phyloP scores from a whole-genome alignment of 768 basidiomycete species.

The Astraeus odoratus region DNA sequence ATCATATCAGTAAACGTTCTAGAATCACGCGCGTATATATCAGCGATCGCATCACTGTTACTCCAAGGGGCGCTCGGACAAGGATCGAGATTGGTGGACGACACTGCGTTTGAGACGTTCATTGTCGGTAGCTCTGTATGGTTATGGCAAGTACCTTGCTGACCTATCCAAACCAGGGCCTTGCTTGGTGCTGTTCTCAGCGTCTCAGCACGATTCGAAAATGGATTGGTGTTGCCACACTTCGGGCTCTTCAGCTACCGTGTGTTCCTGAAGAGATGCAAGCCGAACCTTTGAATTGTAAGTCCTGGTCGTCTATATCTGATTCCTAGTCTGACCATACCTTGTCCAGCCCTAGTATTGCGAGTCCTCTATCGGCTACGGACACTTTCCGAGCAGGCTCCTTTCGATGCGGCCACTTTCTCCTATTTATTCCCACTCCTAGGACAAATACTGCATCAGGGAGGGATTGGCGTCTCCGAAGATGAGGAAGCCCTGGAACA shows the following conservation, averaged over 20 bases:
- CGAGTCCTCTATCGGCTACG: slow-evolving; percentile 84
- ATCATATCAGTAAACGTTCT: slow-evolving; percentile 47
- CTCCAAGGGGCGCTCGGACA: slow-evolving; percentile 57
- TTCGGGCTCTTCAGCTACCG: slow-evolving; percentile 62
- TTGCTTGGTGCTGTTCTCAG: slow-evolving; percentile 66
- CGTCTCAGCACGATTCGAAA: slow-evolving; percentile 60
- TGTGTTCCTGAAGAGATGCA: slow-evolving; percentile 67
- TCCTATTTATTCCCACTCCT: slow-evolving; percentile 76
- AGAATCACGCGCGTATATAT: slow-evolving; percentile 51
- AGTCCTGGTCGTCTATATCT: neutral
- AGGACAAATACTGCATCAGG: slow-evolving; percentile 55
- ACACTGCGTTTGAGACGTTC: slow-evolving; percentile 66
- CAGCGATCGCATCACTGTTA: slow-evolving; percentile 50
- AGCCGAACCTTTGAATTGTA: slow-evolving; percentile 55
- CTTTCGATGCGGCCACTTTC: slow-evolving; percentile 84
- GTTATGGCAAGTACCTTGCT: neutral
- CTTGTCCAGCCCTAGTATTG: slow-evolving; percentile 56
- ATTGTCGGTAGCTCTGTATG: slow-evolving; percentile 43
- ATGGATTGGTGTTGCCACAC: slow-evolving; percentile 79
- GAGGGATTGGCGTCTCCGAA: slow-evolving; percentile 49
- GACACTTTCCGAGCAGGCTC: slow-evolving; percentile 69
- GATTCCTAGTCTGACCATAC: neutral
- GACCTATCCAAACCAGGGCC: slow-evolving; percentile 35
- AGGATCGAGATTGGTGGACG: slow-evolving; percentile 57
- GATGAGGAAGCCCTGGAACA: slow-evolving; percentile 73